phyloP scores from a whole-genome alignment of 1,139 yeast species.

The Saccharomyces pastorianus region DNA sequence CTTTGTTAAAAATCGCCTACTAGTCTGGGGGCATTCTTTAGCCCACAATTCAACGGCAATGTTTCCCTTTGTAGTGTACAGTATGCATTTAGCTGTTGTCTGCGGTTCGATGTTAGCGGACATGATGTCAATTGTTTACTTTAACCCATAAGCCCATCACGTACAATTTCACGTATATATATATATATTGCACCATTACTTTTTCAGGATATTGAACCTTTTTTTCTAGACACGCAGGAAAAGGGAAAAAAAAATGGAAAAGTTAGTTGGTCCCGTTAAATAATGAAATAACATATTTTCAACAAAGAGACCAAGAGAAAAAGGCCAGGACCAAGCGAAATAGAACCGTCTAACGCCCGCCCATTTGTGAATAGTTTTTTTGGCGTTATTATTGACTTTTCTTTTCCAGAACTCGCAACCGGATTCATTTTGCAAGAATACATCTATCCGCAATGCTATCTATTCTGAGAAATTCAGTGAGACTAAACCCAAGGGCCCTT shows the following conservation, averaged over 20 bases:
- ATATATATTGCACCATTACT: background rate
- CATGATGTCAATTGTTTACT: background rate
- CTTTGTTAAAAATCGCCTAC: constrained; percentile 42
- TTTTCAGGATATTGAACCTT: background rate
- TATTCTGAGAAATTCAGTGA: constrained; percentile 5
- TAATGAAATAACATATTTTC: background rate
- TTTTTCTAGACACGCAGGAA: background rate
- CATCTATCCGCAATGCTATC: constrained; percentile 3
- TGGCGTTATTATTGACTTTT: background rate
- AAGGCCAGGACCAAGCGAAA: background rate
- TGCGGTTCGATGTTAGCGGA: constrained; percentile 39
- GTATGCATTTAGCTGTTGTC: constrained; percentile 51
- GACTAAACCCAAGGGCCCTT: constrained; percentile 3
- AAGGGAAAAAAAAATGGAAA: background rate
- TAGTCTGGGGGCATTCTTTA: constrained; percentile 52
- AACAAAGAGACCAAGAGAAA: background rate
- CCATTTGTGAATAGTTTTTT: background rate
- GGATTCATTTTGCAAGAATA: background rate
- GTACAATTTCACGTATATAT: background rate
- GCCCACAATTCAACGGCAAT: constrained; percentile 64
- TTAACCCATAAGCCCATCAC: background rate
- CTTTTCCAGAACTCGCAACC: background rate
- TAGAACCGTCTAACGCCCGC: background rate
- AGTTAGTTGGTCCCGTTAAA: background rate
- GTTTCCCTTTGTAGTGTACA: constrained; percentile 53